Percentiles rank a stretch among this genome's conserved stretches.
These are phyloP conservation scores for Tillandsia fasciculata DNA, from an alignment of 176 grass and related monocot species.

Conservation along the genomic window DNA sequence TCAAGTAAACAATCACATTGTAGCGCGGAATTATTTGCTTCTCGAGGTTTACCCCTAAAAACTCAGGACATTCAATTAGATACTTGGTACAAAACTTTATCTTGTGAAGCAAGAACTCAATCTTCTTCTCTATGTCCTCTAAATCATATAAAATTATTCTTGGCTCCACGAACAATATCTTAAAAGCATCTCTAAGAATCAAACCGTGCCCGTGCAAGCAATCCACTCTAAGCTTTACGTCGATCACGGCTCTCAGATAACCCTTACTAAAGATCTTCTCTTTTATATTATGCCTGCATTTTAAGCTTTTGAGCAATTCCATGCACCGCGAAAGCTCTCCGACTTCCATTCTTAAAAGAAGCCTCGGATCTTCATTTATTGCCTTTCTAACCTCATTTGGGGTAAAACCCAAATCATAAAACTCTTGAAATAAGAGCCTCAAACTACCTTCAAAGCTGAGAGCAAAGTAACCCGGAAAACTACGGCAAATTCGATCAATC, in stretches of 20 bases:
- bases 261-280: conserved; percentile 39
- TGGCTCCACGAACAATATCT: conserved; percentile 55
- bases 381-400: conserved; percentile 28
- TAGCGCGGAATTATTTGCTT: conserved; percentile 64
- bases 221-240: conserved; percentile 46
- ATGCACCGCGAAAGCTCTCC: conserved; percentile 51
- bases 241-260: conserved; percentile 30
- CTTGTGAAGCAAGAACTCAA: conserved; percentile 48
- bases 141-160: conserved; percentile 44
- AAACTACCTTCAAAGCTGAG: conserved; percentile 18
- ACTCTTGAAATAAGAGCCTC: conserved; percentile 33
- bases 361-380: conserved; percentile 27
- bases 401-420: conserved; percentile 36
- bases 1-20: conserved; percentile 63
- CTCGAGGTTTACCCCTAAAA: conserved; percentile 68
- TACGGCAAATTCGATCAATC: conserved; percentile 20
- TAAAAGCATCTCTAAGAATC: conserved; percentile 54
- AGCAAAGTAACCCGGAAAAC: conserved; percentile 33
- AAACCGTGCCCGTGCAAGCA: conserved; percentile 54
- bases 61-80: conserved; percentile 68
- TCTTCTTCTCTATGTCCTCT: conserved; percentile 61
- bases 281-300: conserved; percentile 45
- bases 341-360: conserved; percentile 47
- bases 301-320: conserved; percentile 42
- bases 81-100: conserved; percentile 49